Base-by-base conservation (phyloP, 2,329 filamentous ascomycete genomes). In the Pyricularia sp. region DNA sequence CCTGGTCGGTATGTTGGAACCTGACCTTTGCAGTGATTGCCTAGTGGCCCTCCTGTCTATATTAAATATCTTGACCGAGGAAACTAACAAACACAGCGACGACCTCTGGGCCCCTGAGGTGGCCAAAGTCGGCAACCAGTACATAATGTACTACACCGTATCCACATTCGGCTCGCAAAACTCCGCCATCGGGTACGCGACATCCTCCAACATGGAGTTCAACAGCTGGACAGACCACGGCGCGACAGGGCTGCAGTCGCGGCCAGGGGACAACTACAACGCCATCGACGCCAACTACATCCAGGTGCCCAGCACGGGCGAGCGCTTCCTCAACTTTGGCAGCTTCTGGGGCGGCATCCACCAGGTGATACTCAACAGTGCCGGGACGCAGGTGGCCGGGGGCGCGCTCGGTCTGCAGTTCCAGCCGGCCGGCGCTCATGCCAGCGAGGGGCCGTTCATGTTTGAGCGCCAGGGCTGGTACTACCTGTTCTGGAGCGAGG, bases 341-440 rank as follows among this genome's bases (percentile, higher is more conserved):
- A 87, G 84, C 16, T 90, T 88, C 78, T 91, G 86, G 86, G 73
- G 76, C 8, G 82, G 85, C 70, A 78, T 89, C 65, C 88, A 84
- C 75, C 83, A 86, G 71, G 83, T 84, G 1, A 71, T 76, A 44
- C 80, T 89, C 73, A 71, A 71, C 35, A 69, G 72, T 2, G 33
- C 62, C 28, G 40, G 44, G 16, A 75, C 72, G 12, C 73, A 71
- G 26, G 69, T 70, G 3, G 66, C 71, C 2, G 68, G 70, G 4
- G 65, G 63, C 9, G 66, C 71, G 0, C 71, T 78, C 65, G 79
- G 85, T 63, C 74, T 88, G 63, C 30, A 53, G 26, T 64, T 33
- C 30, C 40, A 63, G n/a, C 63, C 63, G 3, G 57, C 44, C 26
- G 55, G 40, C 5, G 40, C 59, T 13, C 40, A 49, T 19, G 78